Evolutionary conservation across 345 rosid species (phyloP).

Genomic region (Toxicodendron radicans): DNA sequence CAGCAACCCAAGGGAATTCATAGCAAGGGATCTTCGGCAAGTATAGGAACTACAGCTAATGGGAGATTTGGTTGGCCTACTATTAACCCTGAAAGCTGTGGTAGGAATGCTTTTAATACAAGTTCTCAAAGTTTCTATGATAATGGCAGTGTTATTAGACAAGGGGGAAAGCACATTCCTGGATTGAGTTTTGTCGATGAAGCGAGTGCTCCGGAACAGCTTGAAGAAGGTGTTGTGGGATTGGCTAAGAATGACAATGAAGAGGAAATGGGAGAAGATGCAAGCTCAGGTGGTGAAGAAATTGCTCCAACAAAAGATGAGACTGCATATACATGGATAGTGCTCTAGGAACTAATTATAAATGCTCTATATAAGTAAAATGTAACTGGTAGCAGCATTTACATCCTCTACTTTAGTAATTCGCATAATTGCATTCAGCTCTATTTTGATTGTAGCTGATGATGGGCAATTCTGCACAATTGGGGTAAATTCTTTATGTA

Average conservation of each 20-base stretch:
- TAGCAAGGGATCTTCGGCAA: slow-evolving; percentile 5
- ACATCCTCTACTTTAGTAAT: background rate
- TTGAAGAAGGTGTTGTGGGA: slow-evolving; percentile 20
- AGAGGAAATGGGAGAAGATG: slow-evolving; percentile 33
- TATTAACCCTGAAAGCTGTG: slow-evolving; percentile 19
- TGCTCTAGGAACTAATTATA: slow-evolving; percentile 4
- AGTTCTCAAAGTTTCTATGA: slow-evolving; percentile 24
- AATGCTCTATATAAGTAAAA: slow-evolving; percentile 13
- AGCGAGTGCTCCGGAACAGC: slow-evolving; percentile 29
- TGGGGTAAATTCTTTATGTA: slow-evolving; percentile 17
- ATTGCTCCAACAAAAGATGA: slow-evolving; percentile 19
- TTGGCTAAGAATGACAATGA: slow-evolving; percentile 31
- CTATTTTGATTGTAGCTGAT: background rate
- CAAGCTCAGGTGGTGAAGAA: slow-evolving; percentile 33
- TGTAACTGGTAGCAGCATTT: slow-evolving; percentile 17
- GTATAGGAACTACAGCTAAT: slow-evolving; percentile 15
- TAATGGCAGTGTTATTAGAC: slow-evolving; percentile 22
- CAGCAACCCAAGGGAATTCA: slow-evolving; percentile 20
- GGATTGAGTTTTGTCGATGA: slow-evolving; percentile 34
- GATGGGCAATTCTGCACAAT: slow-evolving; percentile 18
- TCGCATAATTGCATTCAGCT: background rate
- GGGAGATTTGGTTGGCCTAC: slow-evolving; percentile 23
- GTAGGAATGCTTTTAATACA: slow-evolving; percentile 18
- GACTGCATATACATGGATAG: slow-evolving; percentile 18
- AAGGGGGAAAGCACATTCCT: slow-evolving; percentile 23